Evolutionary conservation across 352 stramenopile species (phyloP), one percentile per base, ranked within the genome.

Genomic region (Pythium phragmiticola): DNA sequence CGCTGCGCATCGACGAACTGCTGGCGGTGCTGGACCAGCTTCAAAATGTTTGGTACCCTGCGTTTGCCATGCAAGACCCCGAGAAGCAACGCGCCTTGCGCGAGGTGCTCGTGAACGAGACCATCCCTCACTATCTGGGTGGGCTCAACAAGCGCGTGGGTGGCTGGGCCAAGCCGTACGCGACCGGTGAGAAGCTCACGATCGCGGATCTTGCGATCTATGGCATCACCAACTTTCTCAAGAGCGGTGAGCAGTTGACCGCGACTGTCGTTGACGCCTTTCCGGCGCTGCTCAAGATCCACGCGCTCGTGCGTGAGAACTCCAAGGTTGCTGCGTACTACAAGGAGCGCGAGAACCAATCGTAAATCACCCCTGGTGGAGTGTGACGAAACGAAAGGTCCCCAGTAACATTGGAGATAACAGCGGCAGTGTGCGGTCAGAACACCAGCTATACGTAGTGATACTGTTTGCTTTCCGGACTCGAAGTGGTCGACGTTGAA

Each of bases 151-250:
- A 59, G n/a, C 74, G 78, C 2, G 45, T 85, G 7, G 55, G 26
- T 4, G 30, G 56, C 19, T 83, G 75, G 51, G 50, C 37, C n/a
- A 41, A 41, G 9, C n/a, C 53, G 26, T 72, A 74, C 49, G 63
- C 66, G 3, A 61, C 78, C 9, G 66, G 69, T 7, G 55, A 66
- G 14, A 48, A 6, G 36, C 9, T 87, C 7, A 87, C 77, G 8
- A 58, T 85, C 4, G 82, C 79, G 0, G 82, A 90, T 33, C 61
- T 90, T 3, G 78, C 70, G 17, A 73, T 90, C 41, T 81, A 77
- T 41, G 30, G 26, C 8, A 9, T 53, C 0, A 28, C 60, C n/a
- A 3, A 55, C 6, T 59, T 60, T 16, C 45, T 62, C 3, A 45
- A 34, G 42, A 57, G 52, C 53, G 52, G 60, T 4, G 49, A 57